Conservation (phyloP, 169 alveolate species). For the Eimeria sp. region DNA sequence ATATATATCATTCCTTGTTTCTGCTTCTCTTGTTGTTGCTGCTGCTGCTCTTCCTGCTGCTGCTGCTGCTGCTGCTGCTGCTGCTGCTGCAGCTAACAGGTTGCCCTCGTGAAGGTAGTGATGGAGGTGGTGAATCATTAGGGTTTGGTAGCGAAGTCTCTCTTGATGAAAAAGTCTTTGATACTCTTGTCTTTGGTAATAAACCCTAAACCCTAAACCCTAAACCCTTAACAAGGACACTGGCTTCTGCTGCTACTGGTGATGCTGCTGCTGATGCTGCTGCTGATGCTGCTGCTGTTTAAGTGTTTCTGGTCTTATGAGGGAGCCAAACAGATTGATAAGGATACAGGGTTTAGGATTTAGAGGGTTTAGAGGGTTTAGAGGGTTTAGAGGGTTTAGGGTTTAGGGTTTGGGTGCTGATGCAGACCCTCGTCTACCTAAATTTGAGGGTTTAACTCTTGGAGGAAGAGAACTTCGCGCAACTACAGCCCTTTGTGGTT, state of each 20-base stretch:
- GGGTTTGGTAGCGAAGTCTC: constrained; percentile 19
- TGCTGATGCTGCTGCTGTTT: neutral
- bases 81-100: constrained; percentile 67
- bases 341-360: constrained; percentile 2
- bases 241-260: neutral
- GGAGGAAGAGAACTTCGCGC: constrained; percentile 33
- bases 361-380: constrained; percentile 26
- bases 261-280: neutral
- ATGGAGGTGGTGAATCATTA: neutral
- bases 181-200: constrained; percentile 7
- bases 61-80: constrained; percentile 22
- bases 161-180: constrained; percentile 32
- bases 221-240: neutral
- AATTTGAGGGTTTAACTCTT: neutral
- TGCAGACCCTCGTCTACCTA: constrained; percentile 30
- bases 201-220: neutral
- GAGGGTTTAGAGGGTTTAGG: constrained; percentile 48
- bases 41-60: constrained; percentile 26
- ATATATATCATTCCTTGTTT: no score
- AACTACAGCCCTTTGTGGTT: constrained; percentile 15
- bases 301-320: neutral
- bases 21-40: neutral
- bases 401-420: neutral
- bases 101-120: neutral
- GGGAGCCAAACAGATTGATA: neutral